A percentile compares a stretch with the other conserved stretches of the same genome.
These are phyloP conservation scores for Coriaria nepalensis DNA, from an alignment of 306 rosid genomes.

Conservation along the genomic window DNA sequence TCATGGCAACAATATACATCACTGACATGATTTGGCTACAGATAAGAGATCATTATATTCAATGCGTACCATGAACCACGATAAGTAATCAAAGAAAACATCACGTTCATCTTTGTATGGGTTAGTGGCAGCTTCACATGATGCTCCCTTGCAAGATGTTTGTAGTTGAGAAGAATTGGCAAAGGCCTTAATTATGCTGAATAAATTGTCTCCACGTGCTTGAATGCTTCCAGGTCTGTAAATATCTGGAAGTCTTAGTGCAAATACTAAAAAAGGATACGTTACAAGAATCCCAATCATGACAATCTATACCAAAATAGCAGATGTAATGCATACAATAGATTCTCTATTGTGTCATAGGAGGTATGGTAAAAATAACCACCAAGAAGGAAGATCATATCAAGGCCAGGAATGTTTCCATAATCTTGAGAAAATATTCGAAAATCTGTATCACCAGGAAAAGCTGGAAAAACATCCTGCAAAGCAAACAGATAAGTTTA, in stretches of 20 bases:
- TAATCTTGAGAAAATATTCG: constrained; percentile 86
- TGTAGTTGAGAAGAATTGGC: constrained; percentile 62
- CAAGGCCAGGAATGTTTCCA: constrained; percentile 93
- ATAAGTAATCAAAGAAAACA: constrained; percentile 83
- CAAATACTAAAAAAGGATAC: constrained; percentile 21
- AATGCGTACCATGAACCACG: constrained; percentile 80
- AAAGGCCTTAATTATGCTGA: constrained; percentile 73
- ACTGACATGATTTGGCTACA: constrained; percentile 10
- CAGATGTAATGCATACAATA: constrained; percentile 63
- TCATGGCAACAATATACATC: constrained; percentile 11
- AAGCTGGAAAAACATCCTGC: constrained; percentile 92
- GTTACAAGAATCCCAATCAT: constrained; percentile 20
- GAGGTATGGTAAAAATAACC: constrained; percentile 99
- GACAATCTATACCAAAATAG: constrained; percentile 35
- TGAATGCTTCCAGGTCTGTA: constrained; percentile 96
- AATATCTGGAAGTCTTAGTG: constrained; percentile 30
- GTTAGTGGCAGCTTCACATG: constrained; percentile 24
- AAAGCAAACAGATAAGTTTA: constrained; percentile 14
- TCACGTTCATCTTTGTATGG: constrained; percentile 43
- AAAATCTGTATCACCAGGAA: constrained; percentile 98
- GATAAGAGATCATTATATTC: constrained; percentile 15
- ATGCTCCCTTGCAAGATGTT: constrained; percentile 33
- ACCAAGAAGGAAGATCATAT: constrained; percentile 89
- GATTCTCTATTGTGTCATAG: constrained; percentile 81
- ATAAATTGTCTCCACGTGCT: constrained; percentile 96